A percentile compares a stretch with the other conserved stretches of the same genome.
phyloP scores from a whole-genome alignment of 371 early-diverging fungal species.

The Apophysomyces ossiformis region DNA sequence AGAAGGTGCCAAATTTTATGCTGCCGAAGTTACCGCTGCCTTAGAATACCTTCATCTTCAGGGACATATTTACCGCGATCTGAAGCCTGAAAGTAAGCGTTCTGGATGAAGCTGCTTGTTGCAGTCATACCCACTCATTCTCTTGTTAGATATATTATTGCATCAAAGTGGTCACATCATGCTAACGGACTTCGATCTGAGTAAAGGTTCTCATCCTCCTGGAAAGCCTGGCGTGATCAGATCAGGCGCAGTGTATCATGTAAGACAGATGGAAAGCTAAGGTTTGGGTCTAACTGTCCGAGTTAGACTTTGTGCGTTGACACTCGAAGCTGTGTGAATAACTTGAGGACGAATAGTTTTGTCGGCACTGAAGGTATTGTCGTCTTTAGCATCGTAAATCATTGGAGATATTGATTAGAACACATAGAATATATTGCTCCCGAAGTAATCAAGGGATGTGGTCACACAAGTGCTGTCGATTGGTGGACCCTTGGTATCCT shows the following conservation, averaged over 20 bases:
- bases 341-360: slow-evolving; percentile 92
- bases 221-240: slow-evolving; percentile 81
- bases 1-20: slow-evolving; percentile 95
- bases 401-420: neutral
- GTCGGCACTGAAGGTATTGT: slow-evolving; percentile 90
- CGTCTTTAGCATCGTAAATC: neutral
- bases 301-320: slow-evolving; percentile 70
- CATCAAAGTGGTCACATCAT: slow-evolving; percentile 96
- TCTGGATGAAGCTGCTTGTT: neutral
- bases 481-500: slow-evolving; percentile 99
- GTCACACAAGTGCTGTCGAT: slow-evolving; percentile 95
- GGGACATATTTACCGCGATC: slow-evolving; percentile 96
- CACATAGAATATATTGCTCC: slow-evolving; percentile 92
- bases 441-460: slow-evolving; percentile 90
- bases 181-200: slow-evolving; percentile 96
- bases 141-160: slow-evolving; percentile 78
- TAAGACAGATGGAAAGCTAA: slow-evolving; percentile 24
- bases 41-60: slow-evolving; percentile 95
- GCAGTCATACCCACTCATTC: neutral
- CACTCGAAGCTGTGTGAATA: slow-evolving; percentile 86
- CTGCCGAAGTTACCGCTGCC: slow-evolving; percentile 93
- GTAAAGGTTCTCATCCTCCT: slow-evolving; percentile 83
- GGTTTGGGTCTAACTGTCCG: neutral
- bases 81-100: slow-evolving; percentile 97
- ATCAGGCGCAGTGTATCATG: slow-evolving; percentile 53